Percentiles rank a stretch among this genome's conserved stretches.
These are phyloP conservation scores for Neonectria magnoliae DNA, from an alignment of 2,329 filamentous ascomycete genomes.

Conservation along the genomic window DNA sequence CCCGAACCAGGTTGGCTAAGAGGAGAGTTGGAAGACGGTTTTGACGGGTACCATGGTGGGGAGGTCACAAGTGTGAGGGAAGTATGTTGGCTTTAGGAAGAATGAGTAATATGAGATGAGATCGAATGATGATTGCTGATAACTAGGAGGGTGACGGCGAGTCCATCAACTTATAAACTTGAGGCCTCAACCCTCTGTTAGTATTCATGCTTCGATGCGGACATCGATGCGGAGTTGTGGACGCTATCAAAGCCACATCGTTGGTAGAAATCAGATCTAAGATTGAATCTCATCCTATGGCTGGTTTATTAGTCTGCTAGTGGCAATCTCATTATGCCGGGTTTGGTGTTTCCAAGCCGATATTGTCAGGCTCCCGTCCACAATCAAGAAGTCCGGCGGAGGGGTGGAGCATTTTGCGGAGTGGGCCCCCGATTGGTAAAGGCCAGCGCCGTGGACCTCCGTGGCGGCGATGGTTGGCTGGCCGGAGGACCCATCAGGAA, in stretches of 20 bases:
- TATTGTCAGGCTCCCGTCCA: not conserved
- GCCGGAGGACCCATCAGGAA: not conserved
- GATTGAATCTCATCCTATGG: not conserved
- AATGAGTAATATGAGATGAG: no score
- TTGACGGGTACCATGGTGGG: slow-evolving; percentile 15
- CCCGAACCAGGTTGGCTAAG: slow-evolving; percentile 37
- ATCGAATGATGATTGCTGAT: not conserved
- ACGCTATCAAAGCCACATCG: not conserved
- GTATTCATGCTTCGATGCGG: not conserved
- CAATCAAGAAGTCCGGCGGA: not conserved
- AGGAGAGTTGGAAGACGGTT: slow-evolving; percentile 32
- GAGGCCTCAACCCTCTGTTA: not conserved
- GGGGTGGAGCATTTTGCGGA: slow-evolving; percentile 2
- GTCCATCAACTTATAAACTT: not conserved
- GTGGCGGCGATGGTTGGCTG: not conserved
- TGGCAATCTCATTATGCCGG: not conserved
- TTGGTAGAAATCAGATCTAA: not conserved
- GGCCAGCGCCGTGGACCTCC: slow-evolving; percentile 1
- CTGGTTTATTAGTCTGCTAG: not conserved
- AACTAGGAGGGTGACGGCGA: no score
- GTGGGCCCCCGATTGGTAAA: slow-evolving; percentile 3
- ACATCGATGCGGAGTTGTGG: not conserved
- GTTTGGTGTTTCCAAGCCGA: not conserved
- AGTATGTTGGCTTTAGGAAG: no score
- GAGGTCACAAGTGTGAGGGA: not conserved